Evolutionary conservation across 2,329 filamentous ascomycete species (phyloP).

Genomic region (Fusarium xylarioides): DNA sequence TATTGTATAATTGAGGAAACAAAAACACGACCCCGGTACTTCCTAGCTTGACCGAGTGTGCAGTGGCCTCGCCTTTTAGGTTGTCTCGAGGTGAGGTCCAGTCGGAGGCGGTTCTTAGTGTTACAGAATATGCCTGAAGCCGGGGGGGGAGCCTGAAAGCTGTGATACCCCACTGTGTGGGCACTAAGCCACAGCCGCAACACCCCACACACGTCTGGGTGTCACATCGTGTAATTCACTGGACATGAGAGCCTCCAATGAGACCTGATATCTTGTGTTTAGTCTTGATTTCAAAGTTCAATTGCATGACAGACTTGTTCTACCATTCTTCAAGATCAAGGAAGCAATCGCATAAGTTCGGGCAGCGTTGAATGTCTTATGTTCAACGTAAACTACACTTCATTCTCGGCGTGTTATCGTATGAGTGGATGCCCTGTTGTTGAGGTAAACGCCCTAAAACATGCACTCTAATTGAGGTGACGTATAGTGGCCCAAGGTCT

Average conservation of each 20-base stretch:
- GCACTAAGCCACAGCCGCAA: conserved; percentile 42
- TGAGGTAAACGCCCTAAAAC: conserved; percentile 9
- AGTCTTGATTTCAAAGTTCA: not conserved
- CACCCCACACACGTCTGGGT: conserved; percentile 2
- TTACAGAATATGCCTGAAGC: conserved; percentile 20
- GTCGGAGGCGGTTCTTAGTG: conserved; percentile 11
- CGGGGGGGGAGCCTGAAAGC: conserved; percentile 13
- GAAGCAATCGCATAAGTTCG: not conserved
- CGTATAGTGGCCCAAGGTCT: conserved; percentile 14
- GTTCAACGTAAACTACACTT: not conserved
- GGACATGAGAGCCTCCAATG: not conserved
- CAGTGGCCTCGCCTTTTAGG: conserved; percentile 14
- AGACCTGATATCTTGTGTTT: not conserved
- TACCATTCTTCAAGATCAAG: too few species aligned
- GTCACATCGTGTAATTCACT: conserved; percentile 12
- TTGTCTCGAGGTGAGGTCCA: conserved; percentile 21
- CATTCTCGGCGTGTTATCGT: not conserved
- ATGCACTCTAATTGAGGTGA: conserved; percentile 13
- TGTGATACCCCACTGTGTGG: conserved; percentile 30
- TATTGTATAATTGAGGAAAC: not conserved
- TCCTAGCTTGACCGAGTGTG: conserved; percentile 2
- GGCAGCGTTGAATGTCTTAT: not conserved
- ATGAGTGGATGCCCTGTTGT: not conserved
- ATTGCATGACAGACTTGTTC: not conserved
- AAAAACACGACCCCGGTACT: conserved; percentile 1